These are phyloP conservation scores for Aspergillus pseudoterreus DNA, from an alignment of 2,329 filamentous ascomycete species.

Conservation along the genomic window DNA sequence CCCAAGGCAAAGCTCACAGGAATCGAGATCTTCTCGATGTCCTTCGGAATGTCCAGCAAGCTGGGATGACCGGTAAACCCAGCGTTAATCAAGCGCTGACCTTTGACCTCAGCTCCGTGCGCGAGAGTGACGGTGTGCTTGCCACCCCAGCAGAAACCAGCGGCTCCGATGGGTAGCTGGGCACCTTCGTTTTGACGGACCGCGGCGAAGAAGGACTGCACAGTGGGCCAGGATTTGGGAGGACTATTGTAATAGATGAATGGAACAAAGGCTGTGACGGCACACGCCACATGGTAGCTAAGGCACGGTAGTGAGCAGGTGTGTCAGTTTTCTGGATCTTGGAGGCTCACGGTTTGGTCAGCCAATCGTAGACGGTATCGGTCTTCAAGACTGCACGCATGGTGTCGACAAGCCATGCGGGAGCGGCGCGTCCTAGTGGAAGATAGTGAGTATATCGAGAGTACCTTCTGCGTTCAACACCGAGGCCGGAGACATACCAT, in stretches of 20 bases:
- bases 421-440: slow-evolving; percentile 13
- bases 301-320: not conserved
- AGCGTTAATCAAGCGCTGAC: slow-evolving; percentile 45
- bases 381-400: slow-evolving; percentile 8
- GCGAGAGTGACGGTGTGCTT: slow-evolving; percentile 52
- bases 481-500: slow-evolving; percentile 28
- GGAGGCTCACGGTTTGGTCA: slow-evolving; percentile 17
- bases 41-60: slow-evolving; percentile 44
- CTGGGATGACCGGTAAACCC: slow-evolving; percentile 55
- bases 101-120: slow-evolving; percentile 29
- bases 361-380: slow-evolving; percentile 8
- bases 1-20: slow-evolving; percentile 23
- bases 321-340: not conserved
- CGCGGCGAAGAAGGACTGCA: slow-evolving; percentile 36
- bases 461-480: not conserved
- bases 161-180: slow-evolving; percentile 47
- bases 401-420: slow-evolving; percentile 8
- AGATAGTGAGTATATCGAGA: not conserved
- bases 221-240: slow-evolving; percentile 28
- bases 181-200: slow-evolving; percentile 31
- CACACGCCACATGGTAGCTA: slow-evolving; percentile 15
- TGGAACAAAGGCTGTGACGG: slow-evolving; percentile 12
- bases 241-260: slow-evolving; percentile 25
- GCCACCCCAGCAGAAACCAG: slow-evolving; percentile 64
- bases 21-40: slow-evolving; percentile 35